Percentiles rank a stretch among this genome's conserved stretches.
Evolutionary conservation across 257 asterid genomes (phyloP).

Genomic region (Cordia subcordata): DNA sequence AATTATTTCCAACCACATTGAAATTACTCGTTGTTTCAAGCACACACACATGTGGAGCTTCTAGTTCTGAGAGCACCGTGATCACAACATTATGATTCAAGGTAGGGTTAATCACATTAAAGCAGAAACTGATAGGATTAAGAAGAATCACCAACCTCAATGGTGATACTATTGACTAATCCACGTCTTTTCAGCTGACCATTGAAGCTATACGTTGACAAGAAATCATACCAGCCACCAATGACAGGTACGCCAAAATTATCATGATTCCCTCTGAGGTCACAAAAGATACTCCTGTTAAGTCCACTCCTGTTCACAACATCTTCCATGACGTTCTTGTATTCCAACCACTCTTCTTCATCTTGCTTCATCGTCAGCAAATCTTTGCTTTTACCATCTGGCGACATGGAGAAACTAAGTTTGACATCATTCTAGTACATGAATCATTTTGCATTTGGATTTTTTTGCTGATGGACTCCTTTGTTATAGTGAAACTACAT

Average conservation of each 20-base stretch:
- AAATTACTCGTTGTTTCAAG: too few relatives aligned
- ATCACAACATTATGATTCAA: background rate
- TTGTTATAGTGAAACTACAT: too few relatives aligned
- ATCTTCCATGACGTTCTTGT: constrained; percentile 66
- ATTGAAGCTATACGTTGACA: constrained; percentile 65
- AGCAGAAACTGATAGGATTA: constrained; percentile 1
- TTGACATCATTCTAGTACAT: background rate
- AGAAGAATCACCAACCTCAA: constrained; percentile 49
- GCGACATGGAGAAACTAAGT: constrained; percentile 6
- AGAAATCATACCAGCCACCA: constrained; percentile 69
- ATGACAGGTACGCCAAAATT: constrained; percentile 73
- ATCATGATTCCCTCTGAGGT: constrained; percentile 95
- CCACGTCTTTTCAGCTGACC: constrained; percentile 53
- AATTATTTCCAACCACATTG: too few relatives aligned
- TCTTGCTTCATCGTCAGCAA: constrained; percentile 70
- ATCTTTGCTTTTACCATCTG: constrained; percentile 98
- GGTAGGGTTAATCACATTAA: background rate
- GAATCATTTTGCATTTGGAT: background rate
- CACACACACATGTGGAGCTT: background rate
- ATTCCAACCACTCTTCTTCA: constrained; percentile 86
- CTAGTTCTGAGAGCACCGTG: background rate
- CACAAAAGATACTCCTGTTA: constrained; percentile 53
- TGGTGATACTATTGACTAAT: constrained; percentile 57
- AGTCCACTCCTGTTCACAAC: constrained; percentile 75
- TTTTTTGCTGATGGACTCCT: too few relatives aligned